Evolutionary conservation across 1,284 basidiomycete genomes (phyloP).

Genomic region (Apiotrichum montevideense): DNA sequence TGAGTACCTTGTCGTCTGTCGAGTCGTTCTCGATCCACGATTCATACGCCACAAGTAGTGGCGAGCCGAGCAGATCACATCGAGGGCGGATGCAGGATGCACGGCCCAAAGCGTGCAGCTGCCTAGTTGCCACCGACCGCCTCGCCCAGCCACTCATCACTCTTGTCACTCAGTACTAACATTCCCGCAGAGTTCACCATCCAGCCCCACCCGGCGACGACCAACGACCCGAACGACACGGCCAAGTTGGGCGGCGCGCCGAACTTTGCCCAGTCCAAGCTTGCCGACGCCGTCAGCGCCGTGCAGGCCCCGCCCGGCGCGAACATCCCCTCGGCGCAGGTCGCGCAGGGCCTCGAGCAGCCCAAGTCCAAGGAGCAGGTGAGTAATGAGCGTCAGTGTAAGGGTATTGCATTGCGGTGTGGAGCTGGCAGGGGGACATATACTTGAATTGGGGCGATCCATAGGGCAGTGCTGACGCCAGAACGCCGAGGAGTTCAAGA

Average conservation of each 20-base stretch:
- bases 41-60: background rate
- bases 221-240: conserved; percentile 47
- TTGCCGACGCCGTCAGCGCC: conserved; percentile 29
- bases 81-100: too few relatives aligned
- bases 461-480: background rate
- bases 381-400: background rate
- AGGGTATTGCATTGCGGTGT: background rate
- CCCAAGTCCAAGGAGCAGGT: conserved; percentile 48
- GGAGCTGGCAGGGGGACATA: too few relatives aligned
- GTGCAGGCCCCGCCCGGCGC: conserved; percentile 40
- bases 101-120: too few relatives aligned
- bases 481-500: conserved; percentile 13
- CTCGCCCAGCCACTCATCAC: background rate
- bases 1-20: conserved; percentile 15
- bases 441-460: too few relatives aligned
- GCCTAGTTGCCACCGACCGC: too few relatives aligned
- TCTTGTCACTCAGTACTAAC: background rate
- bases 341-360: conserved; percentile 41
- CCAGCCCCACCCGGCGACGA: conserved; percentile 48
- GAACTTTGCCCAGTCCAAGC: conserved; percentile 27
- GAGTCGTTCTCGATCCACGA: background rate
- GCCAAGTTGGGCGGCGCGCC: conserved; percentile 23
- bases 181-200: conserved; percentile 40
- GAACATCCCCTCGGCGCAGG: conserved; percentile 30
- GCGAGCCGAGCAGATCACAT: too few relatives aligned